Percentiles rank a stretch among this genome's conserved stretches.
phyloP scores from a whole-genome alignment of 345 rosid species.

The Moricandia arvensis region DNA sequence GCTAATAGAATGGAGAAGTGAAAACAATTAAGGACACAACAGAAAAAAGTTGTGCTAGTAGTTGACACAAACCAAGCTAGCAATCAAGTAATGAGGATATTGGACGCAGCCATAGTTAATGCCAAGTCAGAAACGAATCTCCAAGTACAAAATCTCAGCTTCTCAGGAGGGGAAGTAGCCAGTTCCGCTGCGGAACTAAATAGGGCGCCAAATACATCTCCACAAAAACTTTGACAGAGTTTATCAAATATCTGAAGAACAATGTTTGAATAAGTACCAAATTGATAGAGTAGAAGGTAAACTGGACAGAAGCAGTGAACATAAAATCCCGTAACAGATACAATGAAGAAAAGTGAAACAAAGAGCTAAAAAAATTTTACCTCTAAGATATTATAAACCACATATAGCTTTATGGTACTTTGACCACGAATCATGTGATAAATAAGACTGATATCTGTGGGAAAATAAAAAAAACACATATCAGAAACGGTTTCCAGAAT shows the following conservation, averaged over 20 bases:
- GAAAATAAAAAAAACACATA: not conserved
- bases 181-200: constrained; percentile 79
- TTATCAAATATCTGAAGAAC: constrained; percentile 76
- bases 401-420: constrained; percentile 93
- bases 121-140: constrained; percentile 71
- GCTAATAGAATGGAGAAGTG: constrained; percentile 92
- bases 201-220: constrained; percentile 79
- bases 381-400: constrained; percentile 92
- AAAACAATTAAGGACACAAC: constrained; percentile 59
- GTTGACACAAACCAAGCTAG: constrained; percentile 5
- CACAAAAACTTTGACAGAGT: constrained; percentile 90
- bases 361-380: constrained; percentile 39
- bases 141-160: constrained; percentile 44
- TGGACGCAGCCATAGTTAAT: constrained; percentile 72
- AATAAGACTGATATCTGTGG: constrained; percentile 90
- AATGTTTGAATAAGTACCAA: not conserved
- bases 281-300: not conserved
- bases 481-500: not conserved
- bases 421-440: constrained; percentile 99
- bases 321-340: constrained; percentile 2
- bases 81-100: constrained; percentile 53
- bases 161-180: constrained; percentile 61
- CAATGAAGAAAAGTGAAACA: too few species aligned
- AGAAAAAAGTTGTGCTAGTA: not conserved
- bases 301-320: not conserved